These are phyloP conservation scores for Salinomyces thailandicus DNA, from an alignment of 2,329 filamentous ascomycete genomes.

Conservation along the genomic window DNA sequence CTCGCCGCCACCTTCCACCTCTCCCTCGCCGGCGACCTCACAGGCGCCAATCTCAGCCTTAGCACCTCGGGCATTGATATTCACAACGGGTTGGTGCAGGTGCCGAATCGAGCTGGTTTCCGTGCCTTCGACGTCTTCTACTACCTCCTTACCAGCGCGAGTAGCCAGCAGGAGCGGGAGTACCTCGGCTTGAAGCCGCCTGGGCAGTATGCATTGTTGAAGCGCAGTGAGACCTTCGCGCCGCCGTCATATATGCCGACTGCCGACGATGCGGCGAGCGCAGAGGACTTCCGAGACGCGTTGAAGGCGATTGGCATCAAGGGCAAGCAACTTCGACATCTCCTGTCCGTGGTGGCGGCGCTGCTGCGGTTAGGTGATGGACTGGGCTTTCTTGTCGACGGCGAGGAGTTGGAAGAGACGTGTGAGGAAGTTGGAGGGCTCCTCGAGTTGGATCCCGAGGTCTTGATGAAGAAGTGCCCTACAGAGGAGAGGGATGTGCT, in stretches of 20 bases:
- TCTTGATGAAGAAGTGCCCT: constrained; percentile 65
- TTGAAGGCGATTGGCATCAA: constrained; percentile 92
- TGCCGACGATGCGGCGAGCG: constrained; percentile 82
- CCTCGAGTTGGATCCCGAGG: constrained; percentile 75
- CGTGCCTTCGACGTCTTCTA: constrained; percentile 97
- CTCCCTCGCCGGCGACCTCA: constrained; percentile 68
- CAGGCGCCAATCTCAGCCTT: constrained; percentile 63
- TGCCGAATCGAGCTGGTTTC: constrained; percentile 70
- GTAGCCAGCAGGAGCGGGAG: constrained; percentile 78
- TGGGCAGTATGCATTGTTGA: constrained; percentile 66
- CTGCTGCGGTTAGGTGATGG: constrained; percentile 88
- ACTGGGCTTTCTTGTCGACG: constrained; percentile 71
- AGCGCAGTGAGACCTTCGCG: constrained; percentile 72
- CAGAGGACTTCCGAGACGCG: constrained; percentile 81
- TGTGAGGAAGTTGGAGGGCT: constrained; percentile 85
- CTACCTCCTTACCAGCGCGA: constrained; percentile 85
- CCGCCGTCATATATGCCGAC: constrained; percentile 84
- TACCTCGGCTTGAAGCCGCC: constrained; percentile 71
- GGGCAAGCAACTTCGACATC: constrained; percentile 65
- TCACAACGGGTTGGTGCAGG: constrained; percentile 62
- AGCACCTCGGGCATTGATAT: constrained; percentile 86
- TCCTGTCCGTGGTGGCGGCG: constrained; percentile 77
- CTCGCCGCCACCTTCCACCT: constrained; percentile 74
- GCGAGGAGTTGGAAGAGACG: constrained; percentile 71
- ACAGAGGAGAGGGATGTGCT: constrained; percentile 76